Conservation (phyloP, 352 stramenopile genomes). For the Thalassiosira livingstoniorum region DNA sequence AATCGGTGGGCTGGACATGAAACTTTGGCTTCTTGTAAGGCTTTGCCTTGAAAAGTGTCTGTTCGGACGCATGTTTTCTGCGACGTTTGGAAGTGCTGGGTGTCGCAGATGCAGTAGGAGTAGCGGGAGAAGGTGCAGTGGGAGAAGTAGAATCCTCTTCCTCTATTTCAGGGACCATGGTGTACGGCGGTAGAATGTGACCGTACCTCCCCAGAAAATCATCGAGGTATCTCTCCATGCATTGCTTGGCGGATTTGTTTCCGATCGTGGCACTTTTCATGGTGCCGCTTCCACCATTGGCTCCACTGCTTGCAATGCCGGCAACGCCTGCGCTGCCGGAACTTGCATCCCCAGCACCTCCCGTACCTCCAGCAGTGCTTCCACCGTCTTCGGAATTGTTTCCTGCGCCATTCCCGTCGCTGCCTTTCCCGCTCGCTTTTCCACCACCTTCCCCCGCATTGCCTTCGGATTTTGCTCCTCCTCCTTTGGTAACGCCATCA, state of each 20-base stretch:
- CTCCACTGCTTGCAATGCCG: neutral
- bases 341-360: neutral
- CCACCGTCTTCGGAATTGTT: no score
- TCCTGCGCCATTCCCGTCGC: conserved; percentile 1
- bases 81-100: conserved; percentile 33
- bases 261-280: neutral
- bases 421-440: conserved; percentile 2
- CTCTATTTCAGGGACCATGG: conserved; percentile 64
- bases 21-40: conserved; percentile 69
- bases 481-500: no score
- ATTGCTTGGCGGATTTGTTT: conserved; percentile 79
- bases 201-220: conserved; percentile 85
- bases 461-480: no score
- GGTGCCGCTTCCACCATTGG: conserved; percentile 9
- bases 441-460: conserved; percentile 46
- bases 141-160: conserved; percentile 30
- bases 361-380: no score
- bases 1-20: conserved; percentile 67
- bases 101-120: conserved; percentile 17
- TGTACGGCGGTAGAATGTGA: conserved; percentile 81
- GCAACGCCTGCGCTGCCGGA: neutral
- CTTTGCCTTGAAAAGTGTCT: conserved; percentile 15
- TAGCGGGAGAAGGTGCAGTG: conserved; percentile 12
- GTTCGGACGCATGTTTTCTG: neutral
- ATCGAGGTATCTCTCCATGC: conserved; percentile 86